Evolutionary conservation across 2,329 filamentous ascomycete genomes (phyloP).

Genomic region (Fusarium sp.): DNA sequence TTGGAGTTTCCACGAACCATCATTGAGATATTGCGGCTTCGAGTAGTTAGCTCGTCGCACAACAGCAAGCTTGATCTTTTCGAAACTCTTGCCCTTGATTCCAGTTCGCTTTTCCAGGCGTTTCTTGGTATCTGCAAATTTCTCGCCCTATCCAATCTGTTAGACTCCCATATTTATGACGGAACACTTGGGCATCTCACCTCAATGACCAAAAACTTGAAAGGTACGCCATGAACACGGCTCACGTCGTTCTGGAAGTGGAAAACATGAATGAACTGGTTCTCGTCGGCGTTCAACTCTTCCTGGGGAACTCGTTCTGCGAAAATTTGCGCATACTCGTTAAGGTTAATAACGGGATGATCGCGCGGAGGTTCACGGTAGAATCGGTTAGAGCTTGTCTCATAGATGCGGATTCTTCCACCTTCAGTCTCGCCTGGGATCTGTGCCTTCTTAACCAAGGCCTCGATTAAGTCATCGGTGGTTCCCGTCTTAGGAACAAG

Average conservation of each 20-base stretch:
- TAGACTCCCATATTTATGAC: not conserved
- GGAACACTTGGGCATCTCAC: constrained; percentile 62
- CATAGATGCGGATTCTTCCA: constrained; percentile 83
- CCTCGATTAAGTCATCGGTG: constrained; percentile 82
- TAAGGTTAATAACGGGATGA: constrained; percentile 83
- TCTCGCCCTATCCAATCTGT: constrained; percentile 74
- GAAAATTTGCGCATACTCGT: constrained; percentile 86
- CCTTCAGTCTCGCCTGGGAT: constrained; percentile 80
- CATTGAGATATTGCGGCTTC: constrained; percentile 85
- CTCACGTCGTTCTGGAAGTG: constrained; percentile 93
- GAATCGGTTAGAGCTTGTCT: constrained; percentile 86
- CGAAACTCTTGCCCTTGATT: constrained; percentile 97
- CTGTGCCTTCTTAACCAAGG: constrained; percentile 84
- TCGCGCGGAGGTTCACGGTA: constrained; percentile 82
- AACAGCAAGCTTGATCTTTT: constrained; percentile 97
- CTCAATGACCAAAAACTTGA: constrained; percentile 88
- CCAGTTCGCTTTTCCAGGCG: constrained; percentile 93
- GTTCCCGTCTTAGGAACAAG: constrained; percentile 90
- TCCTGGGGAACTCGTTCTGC: constrained; percentile 86
- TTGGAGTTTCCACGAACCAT: constrained; percentile 70
- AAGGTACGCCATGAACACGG: constrained; percentile 89
- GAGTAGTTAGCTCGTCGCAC: constrained; percentile 80
- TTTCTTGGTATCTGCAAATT: constrained; percentile 93
- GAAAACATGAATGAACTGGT: constrained; percentile 81
- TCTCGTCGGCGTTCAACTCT: constrained; percentile 70